These are phyloP conservation scores for Tieghemiomyces parasiticus DNA, from an alignment of 192 early-diverging fungal genomes.

Conservation along the genomic window DNA sequence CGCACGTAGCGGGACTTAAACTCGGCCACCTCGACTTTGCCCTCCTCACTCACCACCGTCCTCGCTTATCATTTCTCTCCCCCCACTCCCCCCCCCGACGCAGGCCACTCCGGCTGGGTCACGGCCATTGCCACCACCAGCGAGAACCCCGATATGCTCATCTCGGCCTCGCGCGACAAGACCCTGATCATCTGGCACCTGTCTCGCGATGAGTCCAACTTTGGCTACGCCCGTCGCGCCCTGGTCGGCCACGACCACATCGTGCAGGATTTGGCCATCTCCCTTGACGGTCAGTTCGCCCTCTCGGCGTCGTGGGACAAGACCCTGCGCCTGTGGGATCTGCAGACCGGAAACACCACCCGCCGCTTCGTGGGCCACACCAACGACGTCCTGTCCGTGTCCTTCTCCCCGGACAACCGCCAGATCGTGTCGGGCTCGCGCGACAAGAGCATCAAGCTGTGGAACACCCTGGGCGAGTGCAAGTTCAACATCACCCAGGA, in stretches of 20 bases:
- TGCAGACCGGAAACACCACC: conserved; percentile 89
- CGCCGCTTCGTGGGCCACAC: conserved; percentile 94
- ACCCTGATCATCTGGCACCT: conserved; percentile 96
- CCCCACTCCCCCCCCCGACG: too few species aligned
- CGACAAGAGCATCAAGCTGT: conserved; percentile 99
- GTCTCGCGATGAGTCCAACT: conserved; percentile 84
- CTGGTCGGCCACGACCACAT: conserved; percentile 99
- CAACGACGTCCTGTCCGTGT: conserved; percentile 95
- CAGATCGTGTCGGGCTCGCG: conserved; percentile 98
- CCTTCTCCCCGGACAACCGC: conserved; percentile 99
- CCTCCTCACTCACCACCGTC: too few species aligned
- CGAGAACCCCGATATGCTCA: conserved; percentile 91
- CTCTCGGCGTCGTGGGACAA: conserved; percentile 99
- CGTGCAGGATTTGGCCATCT: conserved; percentile 96
- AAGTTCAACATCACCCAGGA: conserved; percentile 97
- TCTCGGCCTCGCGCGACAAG: conserved; percentile 98
- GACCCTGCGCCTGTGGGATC: conserved; percentile 98
- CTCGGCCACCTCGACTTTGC: too few species aligned
- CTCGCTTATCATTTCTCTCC: too few species aligned
- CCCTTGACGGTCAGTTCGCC: conserved; percentile 97
- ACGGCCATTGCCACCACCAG: conserved; percentile 95
- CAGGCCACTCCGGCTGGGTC: conserved; percentile 79
- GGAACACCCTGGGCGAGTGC: conserved; percentile 99
- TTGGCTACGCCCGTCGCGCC: conserved; percentile 78
- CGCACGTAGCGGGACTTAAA: too few species aligned